These are phyloP conservation scores for Morella rubra DNA, from an alignment of 306 rosid species.

Conservation along the genomic window DNA sequence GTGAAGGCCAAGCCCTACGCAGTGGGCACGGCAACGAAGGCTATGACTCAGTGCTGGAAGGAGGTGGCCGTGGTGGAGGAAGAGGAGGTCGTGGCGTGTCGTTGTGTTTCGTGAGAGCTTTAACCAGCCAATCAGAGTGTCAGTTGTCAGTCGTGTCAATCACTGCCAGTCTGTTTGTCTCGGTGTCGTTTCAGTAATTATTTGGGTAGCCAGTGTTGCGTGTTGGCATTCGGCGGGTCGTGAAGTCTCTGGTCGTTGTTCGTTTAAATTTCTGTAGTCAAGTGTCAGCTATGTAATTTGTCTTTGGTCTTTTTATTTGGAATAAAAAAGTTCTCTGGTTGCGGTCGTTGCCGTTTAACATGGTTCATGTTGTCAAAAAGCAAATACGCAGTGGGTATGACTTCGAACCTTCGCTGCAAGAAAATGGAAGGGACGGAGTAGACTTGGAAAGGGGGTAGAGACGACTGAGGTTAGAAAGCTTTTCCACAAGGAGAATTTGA, in stretches of 20 bases:
- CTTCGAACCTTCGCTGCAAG: too few species aligned
- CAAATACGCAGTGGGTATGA: too few species aligned
- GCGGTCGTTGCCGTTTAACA: too few species aligned
- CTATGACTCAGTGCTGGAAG: conserved; percentile 12
- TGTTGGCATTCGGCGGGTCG: too few species aligned
- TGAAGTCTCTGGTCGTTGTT: background rate
- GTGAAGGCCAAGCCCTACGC: conserved; percentile 9
- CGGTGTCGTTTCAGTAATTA: conserved; percentile 8
- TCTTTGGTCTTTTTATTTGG: background rate
- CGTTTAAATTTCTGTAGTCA: too few species aligned
- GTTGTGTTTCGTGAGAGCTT: conserved; percentile 7
- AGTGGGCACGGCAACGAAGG: conserved; percentile 4
- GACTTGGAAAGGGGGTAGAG: too few species aligned
- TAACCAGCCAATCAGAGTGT: background rate
- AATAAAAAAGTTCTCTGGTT: background rate
- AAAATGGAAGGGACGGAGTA: too few species aligned
- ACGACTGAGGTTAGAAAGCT: too few species aligned
- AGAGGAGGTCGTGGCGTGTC: conserved; percentile 28
- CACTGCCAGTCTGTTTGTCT: background rate
- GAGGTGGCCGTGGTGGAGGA: conserved; percentile 11
- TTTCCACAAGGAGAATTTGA: too few species aligned
- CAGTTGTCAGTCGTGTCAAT: background rate
- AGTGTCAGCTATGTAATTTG: background rate
- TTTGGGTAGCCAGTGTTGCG: background rate
- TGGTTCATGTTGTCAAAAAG: too few species aligned